Conservation (phyloP, 1,284 basidiomycete genomes). For the Coniferiporia sulphurascens region DNA sequence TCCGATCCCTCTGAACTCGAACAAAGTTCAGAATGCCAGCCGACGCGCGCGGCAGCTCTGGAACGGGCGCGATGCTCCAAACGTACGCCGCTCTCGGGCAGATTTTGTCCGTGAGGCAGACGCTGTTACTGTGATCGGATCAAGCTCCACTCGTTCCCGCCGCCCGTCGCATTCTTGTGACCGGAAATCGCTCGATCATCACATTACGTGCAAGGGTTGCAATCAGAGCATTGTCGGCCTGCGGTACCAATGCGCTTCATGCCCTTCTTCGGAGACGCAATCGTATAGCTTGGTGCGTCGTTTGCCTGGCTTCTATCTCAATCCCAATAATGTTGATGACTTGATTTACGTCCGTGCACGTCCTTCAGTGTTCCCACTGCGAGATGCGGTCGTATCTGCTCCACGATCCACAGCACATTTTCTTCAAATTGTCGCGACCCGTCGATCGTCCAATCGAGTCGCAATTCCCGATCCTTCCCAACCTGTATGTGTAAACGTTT, state of each 20-base stretch:
- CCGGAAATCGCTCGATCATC: conserved; percentile 44
- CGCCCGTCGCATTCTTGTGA: conserved; percentile 25
- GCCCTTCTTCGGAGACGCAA: conserved; percentile 54
- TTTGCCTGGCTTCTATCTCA: neutral
- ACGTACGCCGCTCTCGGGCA: conserved; percentile 44
- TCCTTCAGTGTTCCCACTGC: conserved; percentile 66
- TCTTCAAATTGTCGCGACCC: conserved; percentile 80
- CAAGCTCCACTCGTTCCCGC: conserved; percentile 6
- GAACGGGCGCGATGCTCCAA: conserved; percentile 69
- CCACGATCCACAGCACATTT: conserved; percentile 80
- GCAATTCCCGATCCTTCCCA: conserved; percentile 55
- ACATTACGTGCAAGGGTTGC: conserved; percentile 56
- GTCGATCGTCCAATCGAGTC: conserved; percentile 68
- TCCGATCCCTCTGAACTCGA: conserved; percentile 70
- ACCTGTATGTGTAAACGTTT: conserved; percentile 43
- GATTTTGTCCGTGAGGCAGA: conserved; percentile 58
- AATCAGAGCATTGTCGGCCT: conserved; percentile 59
- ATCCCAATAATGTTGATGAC: conserved; percentile 4
- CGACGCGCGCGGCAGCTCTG: conserved; percentile 70
- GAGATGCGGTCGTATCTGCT: conserved; percentile 71
- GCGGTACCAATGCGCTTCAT: conserved; percentile 75
- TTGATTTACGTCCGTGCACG: neutral
- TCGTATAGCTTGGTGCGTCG: conserved; percentile 61
- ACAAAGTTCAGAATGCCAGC: conserved; percentile 71
- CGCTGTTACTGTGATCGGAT: conserved; percentile 58